A percentile compares a stretch with the other conserved stretches of the same genome.
These are phyloP conservation scores for Ceratocystis smalleyi DNA, from an alignment of 2,329 filamentous ascomycete genomes.

Conservation along the genomic window DNA sequence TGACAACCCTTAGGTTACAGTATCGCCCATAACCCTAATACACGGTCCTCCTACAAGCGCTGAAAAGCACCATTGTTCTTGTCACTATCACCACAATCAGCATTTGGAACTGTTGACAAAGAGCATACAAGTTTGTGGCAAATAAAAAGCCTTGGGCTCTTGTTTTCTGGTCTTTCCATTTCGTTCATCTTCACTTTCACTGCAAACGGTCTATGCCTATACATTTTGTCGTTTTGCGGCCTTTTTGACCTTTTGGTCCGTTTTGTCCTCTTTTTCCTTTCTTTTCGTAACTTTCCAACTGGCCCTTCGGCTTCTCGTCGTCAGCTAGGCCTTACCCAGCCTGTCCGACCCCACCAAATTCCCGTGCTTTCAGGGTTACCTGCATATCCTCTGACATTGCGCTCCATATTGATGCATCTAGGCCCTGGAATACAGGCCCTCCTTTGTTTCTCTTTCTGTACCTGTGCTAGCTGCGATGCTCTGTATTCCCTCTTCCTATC, in stretches of 20 bases:
- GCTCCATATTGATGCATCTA: background rate
- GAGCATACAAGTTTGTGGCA: background rate
- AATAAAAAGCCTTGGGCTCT: background rate
- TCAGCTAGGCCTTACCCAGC: background rate
- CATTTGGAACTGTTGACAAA: background rate
- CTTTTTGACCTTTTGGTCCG: no score
- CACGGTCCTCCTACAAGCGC: background rate
- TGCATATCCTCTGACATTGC: constrained; percentile 3
- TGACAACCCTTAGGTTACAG: background rate
- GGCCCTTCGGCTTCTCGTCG: background rate
- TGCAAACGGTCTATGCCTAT: background rate
- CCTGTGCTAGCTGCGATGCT: background rate
- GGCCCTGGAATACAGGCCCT: background rate
- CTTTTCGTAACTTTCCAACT: background rate
- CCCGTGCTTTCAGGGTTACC: background rate
- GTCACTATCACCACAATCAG: background rate
- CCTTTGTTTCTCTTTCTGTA: background rate
- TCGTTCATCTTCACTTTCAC: background rate
- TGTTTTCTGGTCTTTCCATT: background rate
- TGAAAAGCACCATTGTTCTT: background rate
- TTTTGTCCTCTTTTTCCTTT: background rate
- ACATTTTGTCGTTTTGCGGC: background rate
- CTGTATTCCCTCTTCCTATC: background rate
- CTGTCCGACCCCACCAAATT: background rate
- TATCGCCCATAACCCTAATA: background rate